Conservation (phyloP, 1,139 yeast genomes). For the Yamadazyma triangularis region DNA sequence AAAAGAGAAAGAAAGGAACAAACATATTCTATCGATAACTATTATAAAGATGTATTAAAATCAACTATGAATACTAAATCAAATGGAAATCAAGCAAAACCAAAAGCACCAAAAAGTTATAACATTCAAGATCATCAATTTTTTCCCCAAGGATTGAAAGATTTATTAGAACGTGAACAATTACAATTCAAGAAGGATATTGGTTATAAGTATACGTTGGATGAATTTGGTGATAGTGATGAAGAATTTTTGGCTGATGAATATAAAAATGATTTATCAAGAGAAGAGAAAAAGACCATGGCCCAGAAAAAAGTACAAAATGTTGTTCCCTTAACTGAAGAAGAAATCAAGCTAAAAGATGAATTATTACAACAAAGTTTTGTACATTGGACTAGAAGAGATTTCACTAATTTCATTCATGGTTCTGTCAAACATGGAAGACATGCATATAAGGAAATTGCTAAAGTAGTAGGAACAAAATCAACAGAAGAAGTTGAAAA, state of each 20-base stretch:
- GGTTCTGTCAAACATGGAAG: slow-evolving; percentile 81
- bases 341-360: slow-evolving; percentile 64
- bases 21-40: slow-evolving; percentile 81
- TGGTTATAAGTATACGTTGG: slow-evolving; percentile 61
- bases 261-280: slow-evolving; percentile 28
- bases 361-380: slow-evolving; percentile 63
- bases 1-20: slow-evolving; percentile 89
- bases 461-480: slow-evolving; percentile 65
- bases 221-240: slow-evolving; percentile 50
- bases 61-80: slow-evolving; percentile 19
- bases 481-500: slow-evolving; percentile 61
- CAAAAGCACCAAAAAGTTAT: slow-evolving; percentile 67
- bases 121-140: slow-evolving; percentile 87
- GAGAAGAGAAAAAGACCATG: slow-evolving; percentile 41
- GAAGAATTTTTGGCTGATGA: slow-evolving; percentile 57
- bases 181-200: slow-evolving; percentile 68
- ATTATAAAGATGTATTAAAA: slow-evolving; percentile 75
- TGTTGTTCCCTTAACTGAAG: slow-evolving; percentile 72
- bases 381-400: slow-evolving; percentile 80
- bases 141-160: slow-evolving; percentile 62
- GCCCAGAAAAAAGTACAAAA: slow-evolving; percentile 67
- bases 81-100: slow-evolving; percentile 24
- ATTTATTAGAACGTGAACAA: slow-evolving; percentile 73
- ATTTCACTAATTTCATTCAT: slow-evolving; percentile 80
- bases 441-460: slow-evolving; percentile 52